Percentiles rank a stretch among this genome's conserved stretches.
Evolutionary conservation across 192 early-diverging fungal genomes (phyloP).

Genomic region (Haplosporangium gracile): DNA sequence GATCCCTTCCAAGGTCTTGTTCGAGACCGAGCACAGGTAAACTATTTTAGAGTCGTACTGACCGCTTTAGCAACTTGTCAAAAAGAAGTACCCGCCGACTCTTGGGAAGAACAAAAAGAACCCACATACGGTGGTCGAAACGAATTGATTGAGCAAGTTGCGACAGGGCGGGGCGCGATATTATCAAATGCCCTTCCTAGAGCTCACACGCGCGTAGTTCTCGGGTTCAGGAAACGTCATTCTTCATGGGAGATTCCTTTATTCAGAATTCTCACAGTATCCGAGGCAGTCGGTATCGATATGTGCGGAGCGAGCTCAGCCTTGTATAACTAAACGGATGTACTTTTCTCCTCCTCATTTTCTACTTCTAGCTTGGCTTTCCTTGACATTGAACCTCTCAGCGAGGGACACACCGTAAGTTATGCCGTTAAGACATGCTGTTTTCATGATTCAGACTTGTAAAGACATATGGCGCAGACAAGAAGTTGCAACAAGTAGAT

Average conservation of each 20-base stretch:
- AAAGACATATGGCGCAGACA: background rate
- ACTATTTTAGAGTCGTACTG: too few relatives aligned
- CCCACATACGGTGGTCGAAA: background rate
- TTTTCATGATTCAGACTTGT: background rate
- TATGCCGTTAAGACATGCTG: background rate
- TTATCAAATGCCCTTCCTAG: background rate
- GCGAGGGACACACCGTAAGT: slow-evolving; percentile 38
- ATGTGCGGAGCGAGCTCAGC: background rate
- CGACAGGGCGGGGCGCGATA: background rate
- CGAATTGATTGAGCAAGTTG: background rate
- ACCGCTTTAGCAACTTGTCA: too few relatives aligned
- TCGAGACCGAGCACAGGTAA: slow-evolving; percentile 84
- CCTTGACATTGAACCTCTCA: slow-evolving; percentile 41
- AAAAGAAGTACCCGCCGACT: slow-evolving; percentile 12
- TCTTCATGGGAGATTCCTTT: background rate
- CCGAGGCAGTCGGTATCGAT: background rate
- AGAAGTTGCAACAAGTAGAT: background rate
- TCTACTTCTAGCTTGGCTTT: slow-evolving; percentile 33
- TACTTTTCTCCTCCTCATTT: slow-evolving; percentile 15
- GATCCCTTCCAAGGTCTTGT: slow-evolving; percentile 86
- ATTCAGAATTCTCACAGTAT: background rate
- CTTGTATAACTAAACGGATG: background rate
- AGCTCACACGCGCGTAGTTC: background rate
- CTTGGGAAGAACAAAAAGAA: background rate
- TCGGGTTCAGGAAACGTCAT: background rate